These are phyloP conservation scores for Dryadomyces quercivorus DNA, from an alignment of 2,329 filamentous ascomycete species.

Conservation along the genomic window DNA sequence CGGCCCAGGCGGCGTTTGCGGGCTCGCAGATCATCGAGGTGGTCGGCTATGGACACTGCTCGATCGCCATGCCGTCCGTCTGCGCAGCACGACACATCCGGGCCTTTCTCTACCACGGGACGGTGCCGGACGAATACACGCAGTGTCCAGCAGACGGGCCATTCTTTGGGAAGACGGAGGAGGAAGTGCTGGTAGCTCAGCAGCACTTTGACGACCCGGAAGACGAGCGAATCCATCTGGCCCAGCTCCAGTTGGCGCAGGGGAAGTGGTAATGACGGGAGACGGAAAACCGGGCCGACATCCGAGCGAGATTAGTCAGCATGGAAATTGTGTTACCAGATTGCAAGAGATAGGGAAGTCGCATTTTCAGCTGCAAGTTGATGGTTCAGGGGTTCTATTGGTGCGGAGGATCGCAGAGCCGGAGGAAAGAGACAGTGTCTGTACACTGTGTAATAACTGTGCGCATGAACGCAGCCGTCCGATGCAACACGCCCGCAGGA, in stretches of 20 bases:
- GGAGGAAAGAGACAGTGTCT: too few relatives aligned
- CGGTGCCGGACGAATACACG: not conserved
- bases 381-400: too few relatives aligned
- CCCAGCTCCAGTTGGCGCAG: not conserved
- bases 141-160: not conserved
- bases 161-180: not conserved
- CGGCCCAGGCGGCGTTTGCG: not conserved
- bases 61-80: not conserved
- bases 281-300: too few relatives aligned
- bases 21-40: conserved; percentile 1
- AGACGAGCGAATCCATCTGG: not conserved
- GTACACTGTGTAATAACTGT: too few relatives aligned
- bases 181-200: not conserved
- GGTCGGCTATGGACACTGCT: not conserved
- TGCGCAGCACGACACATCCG: not conserved
- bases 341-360: too few relatives aligned
- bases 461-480: too few relatives aligned
- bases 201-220: not conserved
- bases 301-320: too few relatives aligned
- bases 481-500: too few relatives aligned
- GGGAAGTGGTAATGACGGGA: not conserved
- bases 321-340: too few relatives aligned
- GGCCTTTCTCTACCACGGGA: not conserved
- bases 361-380: too few relatives aligned
- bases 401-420: too few relatives aligned